Evolutionary conservation across 768 basidiomycete species (phyloP), one percentile per base, ranked within the genome.

Genomic region (Tulasnella sp.): DNA sequence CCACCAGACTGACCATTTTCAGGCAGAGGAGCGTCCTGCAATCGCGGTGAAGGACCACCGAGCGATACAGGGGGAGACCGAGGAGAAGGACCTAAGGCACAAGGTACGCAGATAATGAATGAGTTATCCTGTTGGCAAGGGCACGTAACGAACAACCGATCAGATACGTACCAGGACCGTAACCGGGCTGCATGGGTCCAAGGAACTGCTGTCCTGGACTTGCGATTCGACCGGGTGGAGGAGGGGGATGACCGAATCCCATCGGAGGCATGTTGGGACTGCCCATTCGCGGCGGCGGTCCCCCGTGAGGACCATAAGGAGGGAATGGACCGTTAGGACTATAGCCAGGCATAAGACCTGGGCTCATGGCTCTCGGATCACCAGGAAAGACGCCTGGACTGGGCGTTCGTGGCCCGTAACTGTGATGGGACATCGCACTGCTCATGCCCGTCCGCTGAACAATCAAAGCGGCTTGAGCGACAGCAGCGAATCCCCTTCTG

Each of bases 381-480:
- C 63, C 83, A 83, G n/a, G 83, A 81, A 29, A 84, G 76, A 11
- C 81, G 79, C 22, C 77, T 75, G 73, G 69, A 76, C 19, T 79
- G 76, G 6, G 79, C 78, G 14, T 78, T 82, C 36, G 79, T 3
- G 76, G 63, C 64, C 63, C 70, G 35, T 44, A 67, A n/a, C n/a
- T 37, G 39, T 36, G 62, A 1, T 35, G 75, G 75, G 14, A 73
- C 69, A 62, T 72, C 22, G 52, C 52, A 44, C 34, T 40, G 39
- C 39, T 47, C 67, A 69, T 42, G 32, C 36, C 39, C 40, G 40
- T 41, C 5, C 68, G 74, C 40, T 41, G 65, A 71, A 72, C 41
- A 59, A 75, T 66, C 47, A 75, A 16, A 1, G 75, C 75, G 17
- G 75, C 76, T 32, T 76, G 79, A 32, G 79, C 78, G 11, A 78